Percentiles rank a stretch among this genome's conserved stretches.
Conservation (phyloP, 192 early-diverging fungal genomes). For the Cetraspora pellucida region DNA sequence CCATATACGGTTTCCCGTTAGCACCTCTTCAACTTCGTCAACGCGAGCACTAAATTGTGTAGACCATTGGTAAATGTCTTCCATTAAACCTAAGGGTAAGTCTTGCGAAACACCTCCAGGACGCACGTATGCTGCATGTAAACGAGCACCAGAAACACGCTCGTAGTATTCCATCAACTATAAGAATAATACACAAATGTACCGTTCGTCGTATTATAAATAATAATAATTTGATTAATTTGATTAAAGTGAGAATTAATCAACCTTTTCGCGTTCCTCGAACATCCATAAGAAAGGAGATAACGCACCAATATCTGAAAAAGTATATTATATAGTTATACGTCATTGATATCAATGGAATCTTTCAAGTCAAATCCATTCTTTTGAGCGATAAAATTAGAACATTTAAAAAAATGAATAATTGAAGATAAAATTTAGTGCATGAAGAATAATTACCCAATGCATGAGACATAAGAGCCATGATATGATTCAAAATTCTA, state of each 20-base stretch:
- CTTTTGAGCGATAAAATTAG: no score
- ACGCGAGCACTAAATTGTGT: conserved; percentile 84
- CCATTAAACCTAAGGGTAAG: conserved; percentile 88
- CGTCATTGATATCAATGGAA: not conserved
- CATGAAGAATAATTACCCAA: conserved; percentile 53
- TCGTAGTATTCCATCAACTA: conserved; percentile 98
- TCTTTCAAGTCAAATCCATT: not conserved
- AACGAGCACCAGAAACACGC: conserved; percentile 96
- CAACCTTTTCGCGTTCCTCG: conserved; percentile 93
- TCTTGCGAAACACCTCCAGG: conserved; percentile 95
- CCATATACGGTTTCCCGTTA: conserved; percentile 96
- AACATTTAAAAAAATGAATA: not conserved
- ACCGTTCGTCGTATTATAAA: not conserved
- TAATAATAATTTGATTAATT: not conserved
- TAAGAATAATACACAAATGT: not conserved
- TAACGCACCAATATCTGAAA: conserved; percentile 85
- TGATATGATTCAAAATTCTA: conserved; percentile 96
- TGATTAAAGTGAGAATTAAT: not conserved
- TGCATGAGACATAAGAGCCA: conserved; percentile 95
- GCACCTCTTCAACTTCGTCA: conserved; percentile 93
- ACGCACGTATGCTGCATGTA: conserved; percentile 96
- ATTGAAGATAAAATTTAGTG: no score
- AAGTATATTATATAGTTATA: not conserved
- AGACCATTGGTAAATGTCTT: conserved; percentile 97
- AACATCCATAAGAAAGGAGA: conserved; percentile 99